These are phyloP conservation scores for Alternaria incomplexa DNA, from an alignment of 2,329 filamentous ascomycete species.

Conservation along the genomic window DNA sequence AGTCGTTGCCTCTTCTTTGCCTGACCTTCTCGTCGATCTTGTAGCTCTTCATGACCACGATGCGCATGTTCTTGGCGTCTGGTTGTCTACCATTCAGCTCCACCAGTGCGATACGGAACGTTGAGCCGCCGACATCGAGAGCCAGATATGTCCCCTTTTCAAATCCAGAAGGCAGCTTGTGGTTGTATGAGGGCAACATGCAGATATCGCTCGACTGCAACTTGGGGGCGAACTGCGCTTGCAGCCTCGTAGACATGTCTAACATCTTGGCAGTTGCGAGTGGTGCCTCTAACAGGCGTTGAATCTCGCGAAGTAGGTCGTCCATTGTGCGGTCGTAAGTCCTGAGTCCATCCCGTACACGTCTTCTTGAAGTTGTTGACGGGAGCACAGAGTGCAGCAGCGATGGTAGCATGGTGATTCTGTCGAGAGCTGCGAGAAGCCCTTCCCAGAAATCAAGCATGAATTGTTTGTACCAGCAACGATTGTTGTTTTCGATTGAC, in stretches of 20 bases:
- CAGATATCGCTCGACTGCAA: conserved; percentile 63
- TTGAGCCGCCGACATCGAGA: conserved; percentile 71
- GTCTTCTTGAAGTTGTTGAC: conserved; percentile 40
- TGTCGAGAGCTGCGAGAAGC: conserved; percentile 46
- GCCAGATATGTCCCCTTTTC: conserved; percentile 67
- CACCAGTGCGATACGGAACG: conserved; percentile 67
- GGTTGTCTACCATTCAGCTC: conserved; percentile 58
- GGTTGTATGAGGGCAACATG: conserved; percentile 71
- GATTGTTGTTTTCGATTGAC: conserved; percentile 20
- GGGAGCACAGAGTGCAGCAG: conserved; percentile 48
- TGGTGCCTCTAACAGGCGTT: conserved; percentile 52
- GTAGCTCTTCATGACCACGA: conserved; percentile 61
- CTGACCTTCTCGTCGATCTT: conserved; percentile 64
- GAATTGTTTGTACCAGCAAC: conserved; percentile 41
- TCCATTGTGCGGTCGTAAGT: conserved; percentile 56
- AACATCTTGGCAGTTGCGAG: conserved; percentile 51
- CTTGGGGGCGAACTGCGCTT: conserved; percentile 61
- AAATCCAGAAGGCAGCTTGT: conserved; percentile 64
- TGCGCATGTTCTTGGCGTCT: conserved; percentile 58
- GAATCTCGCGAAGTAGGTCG: conserved; percentile 53
- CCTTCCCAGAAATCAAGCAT: conserved; percentile 51
- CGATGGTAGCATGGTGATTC: conserved; percentile 50
- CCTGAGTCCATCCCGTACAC: conserved; percentile 47
- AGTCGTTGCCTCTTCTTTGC: conserved; percentile 60
- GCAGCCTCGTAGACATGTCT: conserved; percentile 53